Evolutionary conservation across 2,329 filamentous ascomycete genomes (phyloP), one percentile per base, ranked within the genome.

Genomic region (Xylaria sp.): DNA sequence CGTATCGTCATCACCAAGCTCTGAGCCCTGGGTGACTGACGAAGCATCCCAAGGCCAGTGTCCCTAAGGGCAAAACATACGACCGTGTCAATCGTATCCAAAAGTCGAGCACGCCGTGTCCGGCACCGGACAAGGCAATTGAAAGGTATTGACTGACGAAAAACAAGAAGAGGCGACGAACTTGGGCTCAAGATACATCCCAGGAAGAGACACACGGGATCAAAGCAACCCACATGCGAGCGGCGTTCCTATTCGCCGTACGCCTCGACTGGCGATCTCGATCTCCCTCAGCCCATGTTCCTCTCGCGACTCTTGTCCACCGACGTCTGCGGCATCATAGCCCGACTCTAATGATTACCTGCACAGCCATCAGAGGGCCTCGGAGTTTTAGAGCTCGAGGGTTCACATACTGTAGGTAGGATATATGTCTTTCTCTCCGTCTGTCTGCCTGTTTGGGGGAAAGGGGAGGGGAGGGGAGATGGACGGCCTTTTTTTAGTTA

Each of bases 261-360:
- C 48, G 44, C 50, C 48, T 54, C 52, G 48, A 40, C 45, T 46
- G 46, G 21, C 52, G 60, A 62, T 62, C 60, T 62, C 60, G 60
- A 62, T 62, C 60, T 56, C 50, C 37, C 54, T 49, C 47, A 50
- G 26, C 39, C 55, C 53, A 53, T 46, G 58, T 54, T 57, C 46
- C 38, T 48, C 52, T 40, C 21, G 24, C 44, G 34, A 37, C 38
- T 34, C 42, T 47, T 39, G 34, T 46, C 43, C 34, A 34, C 37
- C 48, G 8, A 21, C 40, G 39, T 22, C 44, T 55, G 46, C 43
- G 39, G 46, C 54, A 34, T 40, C 48, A 55, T 57, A 51, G 47
- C 39, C 44, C 21, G 34, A 38, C 50, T 38, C 47, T 34, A 37
- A 54, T 45, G 44, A 46, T 49, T 48, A 21, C 29, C 26, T 44